A percentile compares a stretch with the other conserved stretches of the same genome.
Conservation (phyloP, 2,329 filamentous ascomycete genomes). For the Microdochium bolleyi region DNA sequence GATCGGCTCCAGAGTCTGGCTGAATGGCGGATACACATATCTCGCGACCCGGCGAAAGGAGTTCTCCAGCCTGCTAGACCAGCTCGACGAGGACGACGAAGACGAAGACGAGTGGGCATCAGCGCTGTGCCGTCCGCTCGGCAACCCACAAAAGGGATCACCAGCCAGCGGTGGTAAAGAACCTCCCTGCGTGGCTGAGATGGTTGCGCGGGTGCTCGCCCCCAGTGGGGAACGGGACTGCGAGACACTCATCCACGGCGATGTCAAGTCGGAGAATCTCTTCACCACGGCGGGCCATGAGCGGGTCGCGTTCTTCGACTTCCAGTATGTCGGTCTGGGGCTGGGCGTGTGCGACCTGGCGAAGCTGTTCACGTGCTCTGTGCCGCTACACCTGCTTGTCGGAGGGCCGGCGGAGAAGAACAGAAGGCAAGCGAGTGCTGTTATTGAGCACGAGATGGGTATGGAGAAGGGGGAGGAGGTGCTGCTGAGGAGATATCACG, state of each 20-base stretch:
- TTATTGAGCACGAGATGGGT: conserved; percentile 18
- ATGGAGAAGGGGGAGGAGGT: conserved; percentile 42
- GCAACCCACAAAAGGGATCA: conserved; percentile 7
- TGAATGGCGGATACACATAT: conserved; percentile 63
- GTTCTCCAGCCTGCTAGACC: conserved; percentile 33
- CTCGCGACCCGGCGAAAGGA: conserved; percentile 54
- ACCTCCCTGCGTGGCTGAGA: conserved; percentile 36
- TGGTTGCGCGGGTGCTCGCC: conserved; percentile 41
- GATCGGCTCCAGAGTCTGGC: conserved; percentile 36
- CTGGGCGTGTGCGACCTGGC: conserved; percentile 59
- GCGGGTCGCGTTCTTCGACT: conserved; percentile 57
- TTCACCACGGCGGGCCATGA: conserved; percentile 44
- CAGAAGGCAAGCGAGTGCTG: conserved; percentile 18
- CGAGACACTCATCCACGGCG: conserved; percentile 57
- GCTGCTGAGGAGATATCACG: conserved; percentile 43
- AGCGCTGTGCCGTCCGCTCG: conserved; percentile 32
- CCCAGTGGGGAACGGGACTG: conserved; percentile 27
- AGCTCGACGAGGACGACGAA: conserved; percentile 18
- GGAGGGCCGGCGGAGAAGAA: conserved; percentile 5
- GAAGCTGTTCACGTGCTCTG: conserved; percentile 59
- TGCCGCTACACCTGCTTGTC: conserved; percentile 45
- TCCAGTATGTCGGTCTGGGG: conserved; percentile 59
- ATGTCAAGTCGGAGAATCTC: conserved; percentile 63
- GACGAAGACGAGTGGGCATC: conserved; percentile 45
- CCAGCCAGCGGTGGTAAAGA: no score